Evolutionary conservation across 1,139 yeast genomes (phyloP), one percentile per base, ranked within the genome.

Genomic region (Saccharomyces hybrid): DNA sequence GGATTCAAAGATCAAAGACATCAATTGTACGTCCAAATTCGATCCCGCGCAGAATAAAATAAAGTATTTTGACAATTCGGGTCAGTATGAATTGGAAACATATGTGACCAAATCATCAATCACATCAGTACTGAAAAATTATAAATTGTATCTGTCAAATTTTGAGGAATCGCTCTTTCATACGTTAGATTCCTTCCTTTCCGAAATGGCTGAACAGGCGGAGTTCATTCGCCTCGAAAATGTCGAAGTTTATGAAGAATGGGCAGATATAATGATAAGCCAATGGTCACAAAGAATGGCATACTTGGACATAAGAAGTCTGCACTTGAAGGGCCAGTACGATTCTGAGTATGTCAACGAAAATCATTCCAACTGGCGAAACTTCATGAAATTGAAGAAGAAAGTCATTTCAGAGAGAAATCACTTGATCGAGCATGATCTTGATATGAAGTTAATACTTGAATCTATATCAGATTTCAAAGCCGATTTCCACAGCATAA

Each of bases 201-300:
- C 28, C 2, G 13, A 20, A 29, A 38, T 51, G 47, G 48, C 47
- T 23, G 29, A 38, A 28, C 29, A 16, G 13, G 42, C 84, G 51
- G 78, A 78, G 53, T 64, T 65, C 2, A 72, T 75, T 9, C 77
- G 85, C 55, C 80, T 79, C 54, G 76, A 77, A 44, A 78, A 83
- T 29, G 74, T 85, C 55, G 90, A 84, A 59, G 77, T 83, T 1
- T 76, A 83, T 63, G 89, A 85, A 64, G 84, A 85, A 56, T 85
- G 84, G 73, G 82, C 84, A 14, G 90, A 85, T 52, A 77, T 80
- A 5, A 76, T 86, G 26, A 75, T 84, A 55, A 76, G 73, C 56
- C 88, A 83, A 59, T 84, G 75, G 70, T 71, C 75, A 9, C 68
- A 69, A 52, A 65, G 71, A 55, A 67, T 71, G 71, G 69, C 70